Percentiles rank a stretch among this genome's conserved stretches.
These are phyloP conservation scores for Cutaneotrichosporon spelunceum DNA, from an alignment of 1,284 basidiomycete species.

Conservation along the genomic window DNA sequence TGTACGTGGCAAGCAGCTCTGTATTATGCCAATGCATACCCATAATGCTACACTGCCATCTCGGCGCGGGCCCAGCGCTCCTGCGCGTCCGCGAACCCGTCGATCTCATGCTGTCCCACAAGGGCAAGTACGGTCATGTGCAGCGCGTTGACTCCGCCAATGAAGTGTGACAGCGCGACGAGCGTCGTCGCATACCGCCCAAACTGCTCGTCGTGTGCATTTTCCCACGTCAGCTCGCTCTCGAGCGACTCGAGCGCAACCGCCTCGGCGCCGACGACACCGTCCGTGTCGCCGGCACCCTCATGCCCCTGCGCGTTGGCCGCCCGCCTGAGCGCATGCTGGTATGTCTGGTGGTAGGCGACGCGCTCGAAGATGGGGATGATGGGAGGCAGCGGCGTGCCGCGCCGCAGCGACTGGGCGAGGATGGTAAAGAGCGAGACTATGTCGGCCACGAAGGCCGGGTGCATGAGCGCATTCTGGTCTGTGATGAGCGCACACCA, in stretches of 20 bases:
- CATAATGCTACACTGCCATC: neutral
- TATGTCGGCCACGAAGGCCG: conserved; percentile 47
- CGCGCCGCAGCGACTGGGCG: conserved; percentile 37
- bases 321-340: neutral
- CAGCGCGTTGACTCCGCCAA: conserved; percentile 40
- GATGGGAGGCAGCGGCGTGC: conserved; percentile 41
- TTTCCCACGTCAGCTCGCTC: conserved; percentile 26
- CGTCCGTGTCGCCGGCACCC: neutral
- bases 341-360: conserved; percentile 27
- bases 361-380: conserved; percentile 48
- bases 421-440: conserved; percentile 43
- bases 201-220: conserved; percentile 42
- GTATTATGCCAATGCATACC: too few relatives aligned
- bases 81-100: conserved; percentile 38
- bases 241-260: conserved; percentile 8
- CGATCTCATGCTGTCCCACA: conserved; percentile 44
- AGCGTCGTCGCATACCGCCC: conserved; percentile 44
- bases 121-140: conserved; percentile 36
- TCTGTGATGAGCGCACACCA: conserved; percentile 34
- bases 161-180: conserved; percentile 40
- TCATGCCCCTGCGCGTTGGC: neutral
- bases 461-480: conserved; percentile 37
- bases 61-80: conserved; percentile 32
- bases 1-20: too few relatives aligned
- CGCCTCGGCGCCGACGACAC: neutral